These are phyloP conservation scores for Aphanocladium album DNA, from an alignment of 2,329 filamentous ascomycete genomes.

Conservation along the genomic window DNA sequence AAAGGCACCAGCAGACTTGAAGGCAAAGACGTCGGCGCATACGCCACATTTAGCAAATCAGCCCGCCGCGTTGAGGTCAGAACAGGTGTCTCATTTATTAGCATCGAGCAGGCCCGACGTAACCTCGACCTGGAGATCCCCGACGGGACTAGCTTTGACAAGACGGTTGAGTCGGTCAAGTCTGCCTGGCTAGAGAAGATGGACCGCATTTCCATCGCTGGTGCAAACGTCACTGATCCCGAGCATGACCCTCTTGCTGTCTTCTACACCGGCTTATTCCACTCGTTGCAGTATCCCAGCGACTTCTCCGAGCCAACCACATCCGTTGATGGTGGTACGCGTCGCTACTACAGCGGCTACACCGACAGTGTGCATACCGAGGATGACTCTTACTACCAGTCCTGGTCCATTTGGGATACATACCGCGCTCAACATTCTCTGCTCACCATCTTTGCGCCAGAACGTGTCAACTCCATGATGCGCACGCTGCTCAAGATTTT, in stretches of 20 bases:
- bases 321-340: constrained; percentile 14
- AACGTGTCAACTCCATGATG: constrained; percentile 44
- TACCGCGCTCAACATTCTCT: constrained; percentile 43
- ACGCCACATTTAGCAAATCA: constrained; percentile 31
- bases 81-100: constrained; percentile 42
- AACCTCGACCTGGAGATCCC: constrained; percentile 41
- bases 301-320: constrained; percentile 41
- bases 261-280: constrained; percentile 42
- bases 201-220: constrained; percentile 36
- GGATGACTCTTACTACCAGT: constrained; percentile 44
- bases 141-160: constrained; percentile 29
- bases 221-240: constrained; percentile 34
- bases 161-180: constrained; percentile 36
- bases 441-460: constrained; percentile 39
- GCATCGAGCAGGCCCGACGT: constrained; percentile 39
- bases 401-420: constrained; percentile 47
- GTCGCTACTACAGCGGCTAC: constrained; percentile 41
- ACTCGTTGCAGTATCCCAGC: constrained; percentile 42
- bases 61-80: constrained; percentile 36
- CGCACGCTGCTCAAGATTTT: constrained; percentile 39
- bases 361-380: constrained; percentile 37
- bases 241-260: constrained; percentile 39
- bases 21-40: constrained; percentile 36
- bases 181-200: constrained; percentile 41
- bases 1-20: constrained; percentile 19